Conservation (phyloP, 1,284 basidiomycete species). For the Apiotrichum veenhuisii region DNA sequence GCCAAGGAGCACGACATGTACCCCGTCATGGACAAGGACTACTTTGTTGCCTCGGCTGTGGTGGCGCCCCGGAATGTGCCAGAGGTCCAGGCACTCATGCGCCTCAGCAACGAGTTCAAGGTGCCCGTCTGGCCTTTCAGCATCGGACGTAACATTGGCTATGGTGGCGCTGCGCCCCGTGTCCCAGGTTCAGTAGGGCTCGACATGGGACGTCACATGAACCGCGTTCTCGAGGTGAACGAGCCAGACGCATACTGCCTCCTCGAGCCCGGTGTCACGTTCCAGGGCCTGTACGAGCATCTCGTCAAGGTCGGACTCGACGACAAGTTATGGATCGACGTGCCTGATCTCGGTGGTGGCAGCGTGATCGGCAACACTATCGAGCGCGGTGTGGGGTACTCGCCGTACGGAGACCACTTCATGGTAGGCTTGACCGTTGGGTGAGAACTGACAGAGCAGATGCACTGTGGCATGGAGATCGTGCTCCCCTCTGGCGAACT, state of each 20-base stretch:
- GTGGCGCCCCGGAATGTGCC: conserved; percentile 7
- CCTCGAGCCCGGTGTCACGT: conserved; percentile 11
- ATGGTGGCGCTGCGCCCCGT: conserved; percentile 10
- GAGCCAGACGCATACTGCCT: conserved; percentile 12
- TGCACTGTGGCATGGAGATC: conserved; percentile 13
- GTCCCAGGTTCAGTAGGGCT: conserved; percentile 8
- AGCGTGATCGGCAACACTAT: conserved; percentile 12
- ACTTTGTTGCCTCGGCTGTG: conserved; percentile 11
- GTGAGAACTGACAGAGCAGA: neutral
- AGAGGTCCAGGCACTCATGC: conserved; percentile 9
- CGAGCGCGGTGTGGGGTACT: conserved; percentile 13
- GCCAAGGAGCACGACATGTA: conserved; percentile 17
- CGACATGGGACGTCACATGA: conserved; percentile 11
- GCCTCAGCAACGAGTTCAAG: conserved; percentile 10
- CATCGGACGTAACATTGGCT: conserved; percentile 11
- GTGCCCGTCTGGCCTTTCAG: conserved; percentile 11
- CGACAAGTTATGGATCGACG: conserved; percentile 14
- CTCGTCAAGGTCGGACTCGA: neutral
- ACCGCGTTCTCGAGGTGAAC: conserved; percentile 12
- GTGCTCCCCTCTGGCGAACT: conserved; percentile 11
- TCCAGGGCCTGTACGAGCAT: conserved; percentile 12
- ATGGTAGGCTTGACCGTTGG: neutral
- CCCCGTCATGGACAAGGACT: conserved; percentile 13
- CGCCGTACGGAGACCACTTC: conserved; percentile 13
- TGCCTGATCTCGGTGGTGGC: conserved; percentile 12